A percentile compares a stretch with the other conserved stretches of the same genome.
Conservation (phyloP, 1,284 basidiomycete genomes). For the Sphagnurus paluster region DNA sequence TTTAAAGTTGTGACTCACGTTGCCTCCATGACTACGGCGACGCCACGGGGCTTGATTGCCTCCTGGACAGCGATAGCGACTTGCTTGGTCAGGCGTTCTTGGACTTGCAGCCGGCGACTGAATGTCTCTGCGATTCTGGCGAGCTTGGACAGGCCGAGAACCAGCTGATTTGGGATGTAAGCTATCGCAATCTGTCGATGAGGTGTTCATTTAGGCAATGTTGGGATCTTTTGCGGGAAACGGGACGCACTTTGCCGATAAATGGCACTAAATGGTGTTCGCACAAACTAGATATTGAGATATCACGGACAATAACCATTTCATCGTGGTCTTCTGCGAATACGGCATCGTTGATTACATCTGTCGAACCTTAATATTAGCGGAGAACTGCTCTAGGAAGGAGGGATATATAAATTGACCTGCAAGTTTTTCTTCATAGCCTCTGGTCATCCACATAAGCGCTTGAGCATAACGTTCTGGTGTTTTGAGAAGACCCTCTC, state of each 20-base stretch:
- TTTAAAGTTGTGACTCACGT: conserved; percentile 60
- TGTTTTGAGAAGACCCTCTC: conserved; percentile 89
- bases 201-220: conserved; percentile 14
- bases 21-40: conserved; percentile 99
- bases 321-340: conserved; percentile 99
- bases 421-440: conserved; percentile 93
- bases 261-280: conserved; percentile 99
- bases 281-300: conserved; percentile 96
- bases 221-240: conserved; percentile 10
- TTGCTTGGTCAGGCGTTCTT: conserved; percentile 97
- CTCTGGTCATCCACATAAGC: conserved; percentile 98
- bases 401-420: conserved; percentile 52
- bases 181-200: conserved; percentile 65
- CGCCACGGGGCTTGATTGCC: conserved; percentile 94
- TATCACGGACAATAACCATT: conserved; percentile 98
- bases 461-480: conserved; percentile 98
- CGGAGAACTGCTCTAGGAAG: conserved; percentile 16
- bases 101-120: conserved; percentile 92
- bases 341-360: conserved; percentile 98
- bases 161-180: conserved; percentile 96
- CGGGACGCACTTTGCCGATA: conserved; percentile 82
- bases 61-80: conserved; percentile 97
- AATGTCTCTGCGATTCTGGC: conserved; percentile 98
- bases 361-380: conserved; percentile 40
- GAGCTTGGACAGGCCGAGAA: conserved; percentile 96